Evolutionary conservation across 2,329 filamentous ascomycete species (phyloP), one percentile per base, ranked within the genome.

Genomic region (Penicillium freii): DNA sequence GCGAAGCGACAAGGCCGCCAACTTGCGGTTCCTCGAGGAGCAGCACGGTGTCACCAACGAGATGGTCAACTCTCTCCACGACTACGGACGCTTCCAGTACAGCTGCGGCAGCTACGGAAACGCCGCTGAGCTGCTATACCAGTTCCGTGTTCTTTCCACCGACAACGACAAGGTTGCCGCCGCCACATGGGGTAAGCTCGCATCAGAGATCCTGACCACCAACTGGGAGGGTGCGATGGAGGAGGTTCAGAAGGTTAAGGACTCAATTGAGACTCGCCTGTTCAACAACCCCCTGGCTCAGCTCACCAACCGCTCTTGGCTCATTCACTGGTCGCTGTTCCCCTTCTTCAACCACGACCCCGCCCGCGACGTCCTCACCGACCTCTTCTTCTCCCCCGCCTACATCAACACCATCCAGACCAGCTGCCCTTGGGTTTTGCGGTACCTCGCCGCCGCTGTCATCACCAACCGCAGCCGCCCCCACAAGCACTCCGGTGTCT

Each of bases 331-430:
- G 92, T 88, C 91, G 45, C 87, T 99, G 61, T 99, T 97, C 86
- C 93, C 94, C 61, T 92, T 97, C 80, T 99, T 97, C 86, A 97
- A 99, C 86, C 88, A 91, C 80, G 93, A 97, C 71, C 84, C 87
- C 65, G 91, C 91, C 58, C 91, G 93, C 71, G 94, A 99, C 73
- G 85, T 86, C 67, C 85, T 99, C 69, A 91, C 94, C 72, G 94
- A 99, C 69, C 87, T 97, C 75, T 94, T 97, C 84, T 97, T 99
- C 85, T 95, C 90, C 63, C 90, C 92, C 64, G 85, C 91, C 69
- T 99, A 91, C 84, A 99, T 99, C 86, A 99, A 97, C 86, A 97
- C 93, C 69, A 97, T 99, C 76, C 94, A 99, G 84, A 97, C 94
- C 58, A 89, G 87, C 70, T 97, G 92, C 82, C 93, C 94, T 7